A percentile compares a stretch with the other conserved stretches of the same genome.
These are phyloP conservation scores for Tremella yokohamensis DNA, from an alignment of 768 basidiomycete species.

Conservation along the genomic window DNA sequence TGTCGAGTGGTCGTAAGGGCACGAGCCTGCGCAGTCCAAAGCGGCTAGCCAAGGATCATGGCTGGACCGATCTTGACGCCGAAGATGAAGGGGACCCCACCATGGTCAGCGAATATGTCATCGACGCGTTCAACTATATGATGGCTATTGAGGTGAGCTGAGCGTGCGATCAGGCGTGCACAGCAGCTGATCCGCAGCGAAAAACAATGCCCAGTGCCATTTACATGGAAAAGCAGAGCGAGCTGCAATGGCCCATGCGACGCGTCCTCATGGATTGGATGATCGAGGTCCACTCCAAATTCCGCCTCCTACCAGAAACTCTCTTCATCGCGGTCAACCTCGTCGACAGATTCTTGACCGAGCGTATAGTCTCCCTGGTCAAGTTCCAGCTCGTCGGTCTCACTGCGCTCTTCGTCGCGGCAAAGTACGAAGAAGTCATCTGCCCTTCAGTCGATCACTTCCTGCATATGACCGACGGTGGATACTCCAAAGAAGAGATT, in stretches of 20 bases:
- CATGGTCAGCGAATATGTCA: slow-evolving; percentile 96
- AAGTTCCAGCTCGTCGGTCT: slow-evolving; percentile 90
- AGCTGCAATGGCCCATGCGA: slow-evolving; percentile 85
- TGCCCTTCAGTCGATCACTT: slow-evolving; percentile 80
- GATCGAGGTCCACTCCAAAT: slow-evolving; percentile 81
- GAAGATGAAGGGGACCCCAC: slow-evolving; percentile 90
- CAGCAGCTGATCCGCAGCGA: slow-evolving; percentile 12
- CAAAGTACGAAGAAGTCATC: slow-evolving; percentile 90
- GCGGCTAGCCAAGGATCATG: slow-evolving; percentile 54
- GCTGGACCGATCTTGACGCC: slow-evolving; percentile 87
- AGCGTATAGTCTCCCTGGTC: slow-evolving; percentile 69
- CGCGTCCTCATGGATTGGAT: slow-evolving; percentile 89
- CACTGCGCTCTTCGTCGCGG: slow-evolving; percentile 77
- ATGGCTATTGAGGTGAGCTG: slow-evolving; percentile 70
- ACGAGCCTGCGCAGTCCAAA: slow-evolving; percentile 19
- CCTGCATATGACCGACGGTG: slow-evolving; percentile 70
- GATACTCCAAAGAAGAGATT: slow-evolving; percentile 74
- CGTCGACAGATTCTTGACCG: slow-evolving; percentile 64
- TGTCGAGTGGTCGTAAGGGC: slow-evolving; percentile 34
- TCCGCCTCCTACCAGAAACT: slow-evolving; percentile 82
- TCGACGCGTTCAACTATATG: slow-evolving; percentile 89
- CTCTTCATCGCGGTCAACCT: slow-evolving; percentile 86
- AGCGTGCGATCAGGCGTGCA: background rate
- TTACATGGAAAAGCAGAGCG: slow-evolving; percentile 77
- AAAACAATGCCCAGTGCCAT: slow-evolving; percentile 82